Conservation (phyloP, 2,329 filamentous ascomycete species). For the Arachnomyces sp. region DNA sequence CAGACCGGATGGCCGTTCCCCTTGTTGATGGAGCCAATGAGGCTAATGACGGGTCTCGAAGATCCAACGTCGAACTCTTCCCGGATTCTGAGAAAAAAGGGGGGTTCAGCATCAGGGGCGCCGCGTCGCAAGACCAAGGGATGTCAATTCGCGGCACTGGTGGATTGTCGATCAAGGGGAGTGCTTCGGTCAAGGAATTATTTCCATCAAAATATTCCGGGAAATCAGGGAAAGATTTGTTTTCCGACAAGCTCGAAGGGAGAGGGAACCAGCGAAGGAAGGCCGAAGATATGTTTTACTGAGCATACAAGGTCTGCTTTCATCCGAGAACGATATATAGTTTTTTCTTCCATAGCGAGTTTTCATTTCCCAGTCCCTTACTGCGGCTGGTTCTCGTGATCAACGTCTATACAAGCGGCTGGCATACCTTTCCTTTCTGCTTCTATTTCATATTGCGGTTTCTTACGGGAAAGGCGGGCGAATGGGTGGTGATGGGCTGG, state of each 20-base stretch:
- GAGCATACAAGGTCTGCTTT: conserved; percentile 19
- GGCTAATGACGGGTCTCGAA: conserved; percentile 15
- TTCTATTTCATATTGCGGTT: no score
- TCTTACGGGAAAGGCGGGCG: no score
- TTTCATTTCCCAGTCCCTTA: no score
- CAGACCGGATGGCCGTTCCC: conserved; percentile 42
- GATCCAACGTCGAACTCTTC: conserved; percentile 31
- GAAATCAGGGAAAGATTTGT: conserved; percentile 63
- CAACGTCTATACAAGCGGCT: no score
- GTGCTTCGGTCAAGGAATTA: conserved; percentile 56
- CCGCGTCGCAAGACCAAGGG: conserved; percentile 37
- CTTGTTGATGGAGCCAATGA: conserved; percentile 38
- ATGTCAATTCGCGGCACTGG: conserved; percentile 32
- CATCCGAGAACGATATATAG: no score
- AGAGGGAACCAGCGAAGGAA: conserved; percentile 53
- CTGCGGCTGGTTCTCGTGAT: no score
- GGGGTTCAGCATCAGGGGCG: conserved; percentile 54
- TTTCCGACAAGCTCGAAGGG: conserved; percentile 52
- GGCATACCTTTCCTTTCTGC: no score
- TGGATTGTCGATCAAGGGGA: conserved; percentile 62
- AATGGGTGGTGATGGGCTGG: no score
- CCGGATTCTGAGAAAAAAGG: conserved; percentile 23
- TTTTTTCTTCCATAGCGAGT: neutral
- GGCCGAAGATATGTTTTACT: conserved; percentile 66
- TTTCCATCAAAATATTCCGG: conserved; percentile 54